Evolutionary conservation across 2,329 filamentous ascomycete genomes (phyloP).

Genomic region (Cladosporium sp.): DNA sequence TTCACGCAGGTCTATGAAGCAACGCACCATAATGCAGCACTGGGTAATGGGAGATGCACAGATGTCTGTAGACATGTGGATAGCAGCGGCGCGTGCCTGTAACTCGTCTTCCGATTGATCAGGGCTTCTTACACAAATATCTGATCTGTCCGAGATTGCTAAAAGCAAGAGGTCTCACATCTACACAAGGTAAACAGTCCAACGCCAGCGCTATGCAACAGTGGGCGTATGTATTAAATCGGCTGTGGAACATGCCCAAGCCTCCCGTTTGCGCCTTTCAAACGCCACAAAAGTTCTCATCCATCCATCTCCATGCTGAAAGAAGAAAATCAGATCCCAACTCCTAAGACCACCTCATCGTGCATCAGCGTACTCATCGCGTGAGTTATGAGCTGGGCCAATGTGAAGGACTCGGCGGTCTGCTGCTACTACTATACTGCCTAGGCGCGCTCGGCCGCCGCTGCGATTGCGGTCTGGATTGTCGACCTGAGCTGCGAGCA

Average conservation of each 20-base stretch:
- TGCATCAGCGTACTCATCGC: neutral
- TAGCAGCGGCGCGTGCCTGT: neutral
- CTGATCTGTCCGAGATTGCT: neutral
- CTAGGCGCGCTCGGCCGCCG: conserved; percentile 4
- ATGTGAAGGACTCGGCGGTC: conserved; percentile 1
- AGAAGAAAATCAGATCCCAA: neutral
- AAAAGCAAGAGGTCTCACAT: neutral
- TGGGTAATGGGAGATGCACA: neutral
- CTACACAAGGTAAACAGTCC: neutral
- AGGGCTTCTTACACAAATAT: neutral
- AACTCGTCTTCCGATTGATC: neutral
- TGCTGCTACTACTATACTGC: conserved; percentile 5
- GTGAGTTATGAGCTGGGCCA: neutral
- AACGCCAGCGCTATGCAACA: conserved; percentile 2
- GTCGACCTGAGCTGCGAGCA: neutral
- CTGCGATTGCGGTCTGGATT: neutral
- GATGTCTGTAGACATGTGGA: no score
- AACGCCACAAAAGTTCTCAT: neutral
- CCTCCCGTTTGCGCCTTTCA: neutral
- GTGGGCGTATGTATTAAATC: neutral
- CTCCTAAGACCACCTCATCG: neutral
- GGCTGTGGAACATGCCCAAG: neutral
- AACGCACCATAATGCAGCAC: neutral
- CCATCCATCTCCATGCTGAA: neutral
- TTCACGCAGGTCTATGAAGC: neutral